Evolutionary conservation across 805 yeast species (phyloP), one percentile per base, ranked within the genome.

Genomic region (Clavispora asparagi): DNA sequence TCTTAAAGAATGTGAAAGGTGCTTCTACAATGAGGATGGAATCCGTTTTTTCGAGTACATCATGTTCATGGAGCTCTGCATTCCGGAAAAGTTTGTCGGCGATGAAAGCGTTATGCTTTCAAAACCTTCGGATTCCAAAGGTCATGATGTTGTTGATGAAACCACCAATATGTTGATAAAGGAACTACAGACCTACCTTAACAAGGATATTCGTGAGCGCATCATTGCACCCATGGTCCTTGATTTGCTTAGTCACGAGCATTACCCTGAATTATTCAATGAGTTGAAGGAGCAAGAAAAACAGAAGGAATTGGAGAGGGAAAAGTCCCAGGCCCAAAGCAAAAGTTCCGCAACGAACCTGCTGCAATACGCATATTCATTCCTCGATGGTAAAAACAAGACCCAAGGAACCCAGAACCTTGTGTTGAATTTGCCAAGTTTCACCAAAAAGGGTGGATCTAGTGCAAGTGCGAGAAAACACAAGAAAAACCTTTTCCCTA

Each of bases 131-230:
- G 42, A 26, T 25, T 19, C 45, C 8, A 41, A 53, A 26, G 53
- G 55, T 35, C 57, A 57, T 45, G 69, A 59, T 47, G 71, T 79
- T 1, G 65, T 82, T 2, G 78, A 77, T 16, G 87, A 82, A 40
- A 84, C 96, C 0, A 71, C 78, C 1, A 66, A 74, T 19, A 65
- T 75, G 43, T 67, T 90, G 41, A 59, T 82, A 25, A 79, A 77
- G 45, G 96, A 89, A 52, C 72, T 89, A 42, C 79, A 79, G 48
- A 67, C 70, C 10, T 81, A 82, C 40, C 61, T 89, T 39, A 67
- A 81, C 17, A 83, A 84, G 49, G 95, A 89, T 64, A 77, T 89
- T 23, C 73, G 86, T 53, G 92, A 82, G 56, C 77, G 88, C 49
- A 65, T 86, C 4, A 76, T 87, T 23, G 90, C 86, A 0, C 88